phyloP scores from a whole-genome alignment of 306 rosid species.

The Cicer chorassanicum region DNA sequence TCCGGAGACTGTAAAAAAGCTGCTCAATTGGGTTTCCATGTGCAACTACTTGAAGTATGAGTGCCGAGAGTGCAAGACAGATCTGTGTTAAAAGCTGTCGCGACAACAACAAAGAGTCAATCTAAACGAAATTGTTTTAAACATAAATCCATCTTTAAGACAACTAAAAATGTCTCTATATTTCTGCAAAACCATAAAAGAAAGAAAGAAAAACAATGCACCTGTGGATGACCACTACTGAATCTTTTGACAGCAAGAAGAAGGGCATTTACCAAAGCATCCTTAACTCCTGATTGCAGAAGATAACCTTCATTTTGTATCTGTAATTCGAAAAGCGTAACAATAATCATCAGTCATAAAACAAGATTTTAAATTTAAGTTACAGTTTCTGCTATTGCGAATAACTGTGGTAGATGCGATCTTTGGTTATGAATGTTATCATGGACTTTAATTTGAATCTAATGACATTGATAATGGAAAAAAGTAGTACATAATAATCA shows the following conservation, averaged over 20 bases:
- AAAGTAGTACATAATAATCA: not conserved
- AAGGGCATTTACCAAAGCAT: slow-evolving; percentile 90
- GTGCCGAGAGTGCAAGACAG: slow-evolving; percentile 94
- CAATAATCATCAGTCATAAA: not conserved
- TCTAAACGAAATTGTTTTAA: slow-evolving; percentile 25
- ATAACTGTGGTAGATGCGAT: not conserved
- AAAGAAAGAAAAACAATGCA: slow-evolving; percentile 44
- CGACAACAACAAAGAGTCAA: slow-evolving; percentile 44
- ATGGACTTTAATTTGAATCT: not conserved
- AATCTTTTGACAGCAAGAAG: slow-evolving; percentile 82
- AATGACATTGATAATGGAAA: not conserved
- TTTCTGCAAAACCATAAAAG: not conserved
- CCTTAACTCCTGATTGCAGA: slow-evolving; percentile 74
- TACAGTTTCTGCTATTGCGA: not conserved
- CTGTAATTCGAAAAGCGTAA: slow-evolving; percentile 54
- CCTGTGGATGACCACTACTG: slow-evolving; percentile 93
- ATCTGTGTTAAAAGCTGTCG: slow-evolving; percentile 94
- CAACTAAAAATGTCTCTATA: not conserved
- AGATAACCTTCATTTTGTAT: slow-evolving; percentile 80
- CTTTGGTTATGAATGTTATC: not conserved
- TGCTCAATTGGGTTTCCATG: slow-evolving; percentile 88
- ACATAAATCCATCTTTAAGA: slow-evolving; percentile 22
- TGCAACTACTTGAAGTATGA: slow-evolving; percentile 75
- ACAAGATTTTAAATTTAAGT: not conserved
- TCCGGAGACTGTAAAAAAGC: slow-evolving; percentile 90